A percentile compares a stretch with the other conserved stretches of the same genome.
Evolutionary conservation across 2,329 filamentous ascomycete species (phyloP).

Genomic region (Diaporthe citriasiana): DNA sequence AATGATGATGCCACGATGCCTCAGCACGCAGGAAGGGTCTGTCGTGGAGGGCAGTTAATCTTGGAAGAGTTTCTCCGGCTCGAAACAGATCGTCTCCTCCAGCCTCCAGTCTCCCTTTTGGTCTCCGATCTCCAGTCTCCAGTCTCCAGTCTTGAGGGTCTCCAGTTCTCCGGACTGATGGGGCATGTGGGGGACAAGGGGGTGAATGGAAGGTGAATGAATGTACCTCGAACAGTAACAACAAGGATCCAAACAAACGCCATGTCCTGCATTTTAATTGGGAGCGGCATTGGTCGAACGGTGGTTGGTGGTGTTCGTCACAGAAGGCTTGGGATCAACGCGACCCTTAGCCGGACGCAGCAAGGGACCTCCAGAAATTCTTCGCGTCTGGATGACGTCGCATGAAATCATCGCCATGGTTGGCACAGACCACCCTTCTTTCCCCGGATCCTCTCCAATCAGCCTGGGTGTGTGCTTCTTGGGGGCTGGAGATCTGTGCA

Average conservation of each 20-base stretch:
- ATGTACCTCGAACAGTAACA: slow-evolving; percentile 4
- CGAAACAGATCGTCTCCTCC: slow-evolving; percentile 21
- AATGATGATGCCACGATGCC: slow-evolving; percentile 1
- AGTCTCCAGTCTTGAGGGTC: slow-evolving; percentile 9
- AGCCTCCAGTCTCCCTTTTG: background rate
- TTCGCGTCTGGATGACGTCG: slow-evolving; percentile 16
- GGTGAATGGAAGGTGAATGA: slow-evolving; percentile 21
- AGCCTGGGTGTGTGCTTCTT: background rate
- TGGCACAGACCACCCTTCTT: slow-evolving; percentile 17
- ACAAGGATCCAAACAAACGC: background rate
- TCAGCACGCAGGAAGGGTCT: background rate
- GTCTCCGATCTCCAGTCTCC: background rate
- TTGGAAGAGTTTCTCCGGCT: slow-evolving; percentile 19
- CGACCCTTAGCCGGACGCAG: slow-evolving; percentile 13
- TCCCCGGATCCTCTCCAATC: slow-evolving; percentile 32
- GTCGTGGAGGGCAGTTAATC: slow-evolving; percentile 24
- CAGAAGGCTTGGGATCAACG: background rate
- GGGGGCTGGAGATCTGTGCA: background rate
- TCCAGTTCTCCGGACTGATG: background rate
- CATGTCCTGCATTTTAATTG: slow-evolving; percentile 6
- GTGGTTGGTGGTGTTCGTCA: slow-evolving; percentile 21
- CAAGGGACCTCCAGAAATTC: slow-evolving; percentile 3
- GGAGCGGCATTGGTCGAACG: slow-evolving; percentile 1
- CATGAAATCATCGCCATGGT: slow-evolving; percentile 32
- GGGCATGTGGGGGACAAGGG: background rate